These are phyloP conservation scores for Kwoniella shandongensis DNA, from an alignment of 768 basidiomycete species.

Conservation along the genomic window DNA sequence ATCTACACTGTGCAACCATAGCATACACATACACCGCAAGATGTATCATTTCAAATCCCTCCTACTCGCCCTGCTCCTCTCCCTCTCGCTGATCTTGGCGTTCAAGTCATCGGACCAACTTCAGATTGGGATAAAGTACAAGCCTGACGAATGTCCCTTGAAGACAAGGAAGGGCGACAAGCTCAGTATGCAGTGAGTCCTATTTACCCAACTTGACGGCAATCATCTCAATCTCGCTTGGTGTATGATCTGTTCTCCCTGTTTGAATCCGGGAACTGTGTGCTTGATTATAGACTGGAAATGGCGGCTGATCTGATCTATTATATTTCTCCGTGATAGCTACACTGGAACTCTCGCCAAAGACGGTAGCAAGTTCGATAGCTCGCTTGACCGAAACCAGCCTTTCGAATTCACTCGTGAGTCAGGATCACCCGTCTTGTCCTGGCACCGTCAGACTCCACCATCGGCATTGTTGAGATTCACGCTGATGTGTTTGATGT, in stretches of 20 bases:
- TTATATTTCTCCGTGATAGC: constrained; percentile 21
- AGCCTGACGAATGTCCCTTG: constrained; percentile 50
- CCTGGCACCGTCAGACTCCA: constrained; percentile 2
- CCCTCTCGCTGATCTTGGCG: constrained; percentile 8
- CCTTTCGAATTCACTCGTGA: constrained; percentile 72
- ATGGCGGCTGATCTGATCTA: no score
- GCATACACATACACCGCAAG: background rate
- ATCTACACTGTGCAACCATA: no score
- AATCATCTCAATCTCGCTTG: no score
- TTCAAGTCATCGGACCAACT: constrained; percentile 27
- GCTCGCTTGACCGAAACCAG: constrained; percentile 72
- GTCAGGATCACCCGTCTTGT: no score
- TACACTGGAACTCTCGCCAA: constrained; percentile 78
- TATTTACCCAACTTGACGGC: background rate
- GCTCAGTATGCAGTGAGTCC: constrained; percentile 52
- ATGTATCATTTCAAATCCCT: constrained; percentile 18
- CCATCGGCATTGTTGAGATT: background rate
- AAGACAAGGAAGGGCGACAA: constrained; percentile 50
- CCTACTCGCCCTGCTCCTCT: constrained; percentile 12
- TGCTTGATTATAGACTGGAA: background rate
- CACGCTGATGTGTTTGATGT: background rate
- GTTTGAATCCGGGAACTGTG: no score
- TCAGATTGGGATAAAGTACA: constrained; percentile 49
- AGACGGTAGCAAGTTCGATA: constrained; percentile 83
- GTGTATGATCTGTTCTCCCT: no score